Evolutionary conservation across 1,284 basidiomycete genomes (phyloP), one percentile per base, ranked within the genome.

Genomic region (Boletus sp.): DNA sequence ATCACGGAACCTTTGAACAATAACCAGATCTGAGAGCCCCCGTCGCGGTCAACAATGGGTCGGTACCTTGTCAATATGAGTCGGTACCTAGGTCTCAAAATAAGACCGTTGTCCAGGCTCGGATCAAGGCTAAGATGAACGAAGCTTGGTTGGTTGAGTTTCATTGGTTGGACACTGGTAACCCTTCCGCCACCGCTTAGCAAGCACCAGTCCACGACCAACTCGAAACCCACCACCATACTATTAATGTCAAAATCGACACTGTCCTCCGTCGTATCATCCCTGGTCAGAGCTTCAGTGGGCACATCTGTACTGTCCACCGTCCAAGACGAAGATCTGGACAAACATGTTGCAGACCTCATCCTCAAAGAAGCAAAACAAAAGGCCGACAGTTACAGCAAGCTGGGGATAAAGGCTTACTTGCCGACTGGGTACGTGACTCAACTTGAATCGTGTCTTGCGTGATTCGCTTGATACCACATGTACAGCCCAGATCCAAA

Each of bases 361-460:
- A 89, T 97, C 55, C 84, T 96, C 33, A 88, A 86, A 65, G 95
- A 97, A 75, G 95, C 95, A 1, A 94, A 93, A 78, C 87, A 90
- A 79, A 93, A 94, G 74, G 93, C 93, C 51, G 86, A 89, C 66
- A 79, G 76, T 60, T 94, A 92, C 67, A 78, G 79, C 52, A 81
- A 84, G 69, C 81, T 87, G 23, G 88, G 89, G 38, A 84, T 89
- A 65, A 80, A 84, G 56, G 89, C 91, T 30, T 92, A 89, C 70
- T 79, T 91, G 58, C 83, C 79, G 62, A 79, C 71, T 48, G 72
- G 62, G 77, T 74, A 65, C 65, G 82, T 76, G 58, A 44, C 65
- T 62, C 40, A 38, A n/a, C 59, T 43, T 51, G 28, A 44, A 44
- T 16, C 14, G 44, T 30, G 17, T 33, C 21, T 52, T 28, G 27